Evolutionary conservation across 192 early-diverging fungal species (phyloP), one percentile per base, ranked within the genome.

Genomic region (Neocallimastix lanati): DNA sequence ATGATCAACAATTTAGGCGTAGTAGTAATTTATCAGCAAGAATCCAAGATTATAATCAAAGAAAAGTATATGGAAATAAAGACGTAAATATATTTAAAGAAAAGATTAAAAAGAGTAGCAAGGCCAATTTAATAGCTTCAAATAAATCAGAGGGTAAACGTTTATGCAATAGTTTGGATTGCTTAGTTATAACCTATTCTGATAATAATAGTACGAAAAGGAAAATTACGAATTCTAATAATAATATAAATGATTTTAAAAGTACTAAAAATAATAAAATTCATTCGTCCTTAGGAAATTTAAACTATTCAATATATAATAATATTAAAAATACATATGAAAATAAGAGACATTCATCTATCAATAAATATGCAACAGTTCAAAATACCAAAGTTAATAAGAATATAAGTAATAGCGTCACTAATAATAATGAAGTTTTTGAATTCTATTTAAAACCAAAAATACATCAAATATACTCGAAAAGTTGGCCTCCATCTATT

Each of bases 401-500:
- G n/a, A n/a, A n/a, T n/a, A n/a, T n/a, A n/a, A n/a, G n/a, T n/a
- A n/a, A n/a, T n/a, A n/a, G n/a, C n/a, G n/a, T n/a, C n/a, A n/a
- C n/a, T n/a, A n/a, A n/a, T n/a, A n/a, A n/a, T 27, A 67, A 67
- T 67, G 50, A 67, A 25, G 6, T 6, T 9, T 35, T n/a, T 27
- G 50, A 58, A 37, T 79, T 16, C 11, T 76, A 77, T 29, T 27
- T 78, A 37, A 18, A 16, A 78, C 33, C 77, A n/a, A 35, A 12
- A 78, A 9, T 82, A 29, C 76, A 86, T 33, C 82, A 90, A 36
- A 82, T 85, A 77, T 88, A 86, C 58, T 92, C 91, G 14, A 91
- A 86, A 78, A 89, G 88, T 78, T 91, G 90, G 90, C 90, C 90
- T 4, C 89, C 90, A 14, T 88, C 88, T 2, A 83, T 88, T 13